phyloP scores from a whole-genome alignment of 495 filamentous ascomycete genomes.

The Neurospora pannonica region DNA sequence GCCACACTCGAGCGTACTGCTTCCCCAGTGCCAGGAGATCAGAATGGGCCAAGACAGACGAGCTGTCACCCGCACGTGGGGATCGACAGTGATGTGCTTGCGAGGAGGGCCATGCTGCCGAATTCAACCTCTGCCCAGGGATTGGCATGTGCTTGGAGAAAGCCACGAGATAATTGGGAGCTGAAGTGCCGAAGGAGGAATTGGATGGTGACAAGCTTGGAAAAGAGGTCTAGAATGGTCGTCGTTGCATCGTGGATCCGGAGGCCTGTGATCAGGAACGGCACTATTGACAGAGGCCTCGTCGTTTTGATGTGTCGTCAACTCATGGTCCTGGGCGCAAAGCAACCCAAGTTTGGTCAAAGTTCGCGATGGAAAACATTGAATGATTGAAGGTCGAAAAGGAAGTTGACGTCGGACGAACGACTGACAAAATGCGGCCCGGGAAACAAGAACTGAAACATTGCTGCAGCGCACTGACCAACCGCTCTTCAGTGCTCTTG shows the following conservation, averaged over 20 bases:
- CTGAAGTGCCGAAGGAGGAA: background rate
- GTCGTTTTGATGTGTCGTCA: no score
- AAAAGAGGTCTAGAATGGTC: background rate
- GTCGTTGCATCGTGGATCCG: background rate
- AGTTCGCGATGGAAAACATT: background rate
- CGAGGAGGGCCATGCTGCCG: background rate
- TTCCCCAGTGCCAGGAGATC: background rate
- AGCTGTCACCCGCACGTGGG: background rate
- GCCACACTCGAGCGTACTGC: no score
- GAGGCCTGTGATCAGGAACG: background rate
- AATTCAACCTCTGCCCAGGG: background rate
- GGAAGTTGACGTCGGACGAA: background rate
- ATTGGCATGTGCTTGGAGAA: background rate
- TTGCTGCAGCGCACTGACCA: background rate
- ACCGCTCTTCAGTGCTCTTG: background rate
- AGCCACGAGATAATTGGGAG: background rate
- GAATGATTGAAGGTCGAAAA: background rate
- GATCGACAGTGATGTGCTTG: no score
- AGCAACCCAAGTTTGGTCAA: no score
- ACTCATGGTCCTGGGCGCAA: no score
- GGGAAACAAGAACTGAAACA: no score
- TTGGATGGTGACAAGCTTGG: background rate
- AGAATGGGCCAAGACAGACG: background rate
- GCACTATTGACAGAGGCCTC: background rate
- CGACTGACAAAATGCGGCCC: background rate